Base-by-base conservation (phyloP, 805 yeast species). In the Myxozyma udenii region DNA sequence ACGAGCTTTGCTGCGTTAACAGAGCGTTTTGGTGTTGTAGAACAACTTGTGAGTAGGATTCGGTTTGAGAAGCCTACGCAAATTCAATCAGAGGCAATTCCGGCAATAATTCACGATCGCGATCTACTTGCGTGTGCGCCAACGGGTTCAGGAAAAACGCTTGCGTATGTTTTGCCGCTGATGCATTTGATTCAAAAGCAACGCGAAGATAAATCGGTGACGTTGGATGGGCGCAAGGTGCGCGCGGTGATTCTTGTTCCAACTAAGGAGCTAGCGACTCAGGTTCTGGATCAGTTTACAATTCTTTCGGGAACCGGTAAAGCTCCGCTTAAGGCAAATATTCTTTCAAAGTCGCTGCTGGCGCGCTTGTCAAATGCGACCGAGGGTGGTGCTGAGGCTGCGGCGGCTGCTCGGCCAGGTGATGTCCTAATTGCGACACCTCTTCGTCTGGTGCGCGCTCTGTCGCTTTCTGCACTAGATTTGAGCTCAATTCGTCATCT, bases 111-210 rank as follows among this genome's bases (percentile, higher is more conserved):
- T 47, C 75, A 79, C 47, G 77, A 74, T 25, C 78, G 95, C 53
- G 97, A 91, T 65, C 66, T 93, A 30, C 74, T 93, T 39, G 95
- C 95, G 1, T 87, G 96, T 75, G 97, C 98, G 0, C 98, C 98
- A 42, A 93, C 98, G 0, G 98, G 98, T 62, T 88, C 97, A 3
- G 98, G 98, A 74, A 93, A 93, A 67, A 93, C 98, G 0, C 73
- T 93, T 44, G 95, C 97, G 26, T 93, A 85, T 65, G 71, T 87
- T 50, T 79, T 89, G 16, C 98, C 99, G 3, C 62, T 91, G 61
- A 69, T 93, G 19, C 93, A 87, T 61, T 22, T 38, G 23, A 71
- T 71, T 51, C 66, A 78, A 18, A 61, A 67, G 22, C 70, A 72
- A 44, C 68, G 70, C 50, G 67, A 72, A 51, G 62, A 64, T 57